These are phyloP conservation scores for Fusarium abutilonis DNA, from an alignment of 2,329 filamentous ascomycete species.

Conservation along the genomic window DNA sequence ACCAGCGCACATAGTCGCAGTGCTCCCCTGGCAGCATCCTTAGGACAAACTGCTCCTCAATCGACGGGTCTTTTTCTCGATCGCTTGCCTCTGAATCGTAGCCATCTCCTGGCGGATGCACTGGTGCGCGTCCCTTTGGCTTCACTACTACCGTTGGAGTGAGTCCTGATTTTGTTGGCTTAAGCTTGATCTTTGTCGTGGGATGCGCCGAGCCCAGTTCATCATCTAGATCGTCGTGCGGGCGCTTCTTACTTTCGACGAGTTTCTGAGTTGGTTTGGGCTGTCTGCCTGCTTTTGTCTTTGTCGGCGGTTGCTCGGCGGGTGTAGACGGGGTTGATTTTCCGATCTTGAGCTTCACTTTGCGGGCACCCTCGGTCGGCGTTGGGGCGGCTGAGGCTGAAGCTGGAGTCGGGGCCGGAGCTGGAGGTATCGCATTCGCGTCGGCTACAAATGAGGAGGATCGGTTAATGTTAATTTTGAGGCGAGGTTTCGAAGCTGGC, in stretches of 20 bases:
- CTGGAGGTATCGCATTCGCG: constrained; percentile 32
- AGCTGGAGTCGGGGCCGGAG: constrained; percentile 11
- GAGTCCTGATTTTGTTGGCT: constrained; percentile 51
- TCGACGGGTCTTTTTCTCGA: constrained; percentile 83
- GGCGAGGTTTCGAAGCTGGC: constrained; percentile 50
- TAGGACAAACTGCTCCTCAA: constrained; percentile 89
- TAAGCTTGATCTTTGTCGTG: constrained; percentile 65
- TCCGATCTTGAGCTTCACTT: constrained; percentile 56
- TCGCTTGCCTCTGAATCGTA: constrained; percentile 98
- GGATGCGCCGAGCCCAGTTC: constrained; percentile 49
- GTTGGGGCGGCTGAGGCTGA: constrained; percentile 24
- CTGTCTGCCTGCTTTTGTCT: constrained; percentile 69
- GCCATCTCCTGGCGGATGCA: constrained; percentile 81
- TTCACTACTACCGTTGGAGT: constrained; percentile 61
- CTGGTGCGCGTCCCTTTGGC: constrained; percentile 73
- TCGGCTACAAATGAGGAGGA: constrained; percentile 50
- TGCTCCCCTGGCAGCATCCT: constrained; percentile 89
- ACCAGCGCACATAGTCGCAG: constrained; percentile 81
- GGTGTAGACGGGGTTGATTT: constrained; percentile 54
- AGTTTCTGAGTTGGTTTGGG: constrained; percentile 68
- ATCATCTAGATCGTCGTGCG: constrained; percentile 65
- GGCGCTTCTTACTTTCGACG: constrained; percentile 68
- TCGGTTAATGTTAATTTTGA: constrained; percentile 54
- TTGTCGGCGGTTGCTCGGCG: constrained; percentile 51
- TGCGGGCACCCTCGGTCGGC: constrained; percentile 49